Base-by-base conservation (phyloP, 495 filamentous ascomycete species). In the Cryomyces minteri region DNA sequence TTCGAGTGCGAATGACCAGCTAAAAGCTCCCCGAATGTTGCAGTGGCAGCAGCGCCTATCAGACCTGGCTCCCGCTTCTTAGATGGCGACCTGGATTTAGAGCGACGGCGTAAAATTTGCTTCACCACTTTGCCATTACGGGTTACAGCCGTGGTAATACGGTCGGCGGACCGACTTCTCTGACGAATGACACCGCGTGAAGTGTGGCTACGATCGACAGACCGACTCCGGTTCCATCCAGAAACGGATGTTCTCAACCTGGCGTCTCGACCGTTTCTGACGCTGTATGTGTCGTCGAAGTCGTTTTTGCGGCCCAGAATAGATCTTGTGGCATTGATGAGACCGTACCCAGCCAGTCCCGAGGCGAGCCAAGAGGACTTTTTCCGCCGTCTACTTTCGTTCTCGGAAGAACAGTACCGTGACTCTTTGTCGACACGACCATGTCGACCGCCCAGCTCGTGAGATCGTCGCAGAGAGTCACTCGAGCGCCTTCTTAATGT, bases 211-310 rank as follows among this genome's bases (percentile, higher is more conserved):
- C 58, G 66, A 45, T 64, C 58, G 4, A 57, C 52, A 7, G 60
- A 55, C 7, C 46, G 41, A 40, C 61, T 66, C n/a, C 48, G 43
- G 36, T 60, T n/a, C n/a, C n/a, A n/a, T n/a, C n/a, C n/a, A n/a
- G n/a, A n/a, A n/a, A n/a, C n/a, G n/a, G n/a, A n/a, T n/a, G n/a
- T n/a, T n/a, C n/a, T n/a, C n/a, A n/a, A n/a, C n/a, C n/a, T n/a
- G n/a, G n/a, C n/a, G n/a, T n/a, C n/a, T n/a, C 59, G 66, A 9
- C 73, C 70, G 32, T 71, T 66, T 41, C 66, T 68, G 39, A 76
- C 53, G 46, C 67, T 76, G 48, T 77, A 76, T 1, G 68, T 73
- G 51, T 79, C 77, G 48, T 74, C 68, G 47, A 72, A 74, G 44
- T 77, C 70, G n/a, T 57, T 41, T 41, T 65, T 65, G 44, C 55